These are phyloP conservation scores for Salix dunnii DNA, from an alignment of 345 rosid genomes.

Conservation along the genomic window DNA sequence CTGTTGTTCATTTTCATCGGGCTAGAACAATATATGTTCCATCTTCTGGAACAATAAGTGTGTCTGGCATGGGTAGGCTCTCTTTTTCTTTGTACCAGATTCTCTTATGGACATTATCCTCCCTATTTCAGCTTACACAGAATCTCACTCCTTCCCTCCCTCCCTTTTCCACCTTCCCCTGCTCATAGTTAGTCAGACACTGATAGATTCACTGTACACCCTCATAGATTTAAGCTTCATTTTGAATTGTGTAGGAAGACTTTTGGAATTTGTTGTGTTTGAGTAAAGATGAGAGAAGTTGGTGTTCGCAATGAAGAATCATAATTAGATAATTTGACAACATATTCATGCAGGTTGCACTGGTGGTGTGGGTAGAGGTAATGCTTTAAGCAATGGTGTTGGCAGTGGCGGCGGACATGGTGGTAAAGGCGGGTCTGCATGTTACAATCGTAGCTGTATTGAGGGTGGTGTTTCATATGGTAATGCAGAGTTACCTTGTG, in stretches of 20 bases:
- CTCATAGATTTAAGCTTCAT: neutral
- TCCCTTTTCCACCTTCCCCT: neutral
- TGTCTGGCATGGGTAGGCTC: conserved; percentile 78
- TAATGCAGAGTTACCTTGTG: conserved; percentile 80
- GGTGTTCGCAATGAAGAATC: conserved; percentile 13
- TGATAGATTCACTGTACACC: neutral
- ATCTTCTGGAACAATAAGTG: conserved; percentile 74
- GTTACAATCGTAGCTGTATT: conserved; percentile 54
- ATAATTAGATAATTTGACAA: conserved; percentile 8
- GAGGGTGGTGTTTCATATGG: conserved; percentile 91
- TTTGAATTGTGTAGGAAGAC: neutral
- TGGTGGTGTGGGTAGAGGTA: conserved; percentile 89
- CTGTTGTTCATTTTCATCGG: conserved; percentile 90
- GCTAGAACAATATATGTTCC: conserved; percentile 74
- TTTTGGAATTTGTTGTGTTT: conserved; percentile 8
- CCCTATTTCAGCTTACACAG: neutral
- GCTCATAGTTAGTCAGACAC: neutral
- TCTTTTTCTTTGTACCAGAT: neutral
- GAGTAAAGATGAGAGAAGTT: neutral
- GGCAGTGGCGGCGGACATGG: conserved; percentile 99
- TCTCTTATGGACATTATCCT: neutral
- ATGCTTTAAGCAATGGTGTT: conserved; percentile 56
- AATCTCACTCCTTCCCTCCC: neutral
- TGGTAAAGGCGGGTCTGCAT: conserved; percentile 84
- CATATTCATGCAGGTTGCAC: conserved; percentile 66